These are phyloP conservation scores for Sporobolomyces phaffii DNA, from an alignment of 768 basidiomycete species.

Conservation along the genomic window DNA sequence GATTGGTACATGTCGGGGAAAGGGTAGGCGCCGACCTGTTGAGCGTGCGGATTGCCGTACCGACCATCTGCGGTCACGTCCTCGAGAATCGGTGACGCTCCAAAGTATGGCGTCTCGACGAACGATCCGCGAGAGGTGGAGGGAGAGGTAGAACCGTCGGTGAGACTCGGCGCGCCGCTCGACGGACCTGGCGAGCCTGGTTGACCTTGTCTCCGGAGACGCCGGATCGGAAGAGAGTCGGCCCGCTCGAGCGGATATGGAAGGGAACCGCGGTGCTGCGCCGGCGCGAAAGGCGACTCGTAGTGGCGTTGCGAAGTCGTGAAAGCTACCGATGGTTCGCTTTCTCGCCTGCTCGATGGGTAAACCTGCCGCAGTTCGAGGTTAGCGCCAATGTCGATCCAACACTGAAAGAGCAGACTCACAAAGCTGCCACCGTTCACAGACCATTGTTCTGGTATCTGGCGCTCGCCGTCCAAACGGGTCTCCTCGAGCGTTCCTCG, in stretches of 20 bases:
- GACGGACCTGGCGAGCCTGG: not conserved
- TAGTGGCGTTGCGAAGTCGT: not conserved
- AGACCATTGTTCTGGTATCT: not conserved
- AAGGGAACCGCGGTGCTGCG: not conserved
- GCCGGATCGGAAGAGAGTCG: constrained; percentile 20
- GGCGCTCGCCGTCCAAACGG: not conserved
- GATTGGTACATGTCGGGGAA: constrained; percentile 15
- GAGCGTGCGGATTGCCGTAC: not conserved
- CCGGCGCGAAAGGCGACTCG: not conserved
- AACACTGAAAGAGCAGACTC: not conserved
- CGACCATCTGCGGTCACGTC: not conserved
- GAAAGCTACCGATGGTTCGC: constrained; percentile 1
- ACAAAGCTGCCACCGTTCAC: not conserved
- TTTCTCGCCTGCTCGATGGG: constrained; percentile 4
- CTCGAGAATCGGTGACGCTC: not conserved
- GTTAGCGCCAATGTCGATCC: no score
- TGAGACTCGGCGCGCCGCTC: constrained; percentile 5
- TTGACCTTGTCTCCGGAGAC: constrained; percentile 8
- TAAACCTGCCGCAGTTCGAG: not conserved
- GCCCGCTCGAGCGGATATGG: constrained; percentile 19
- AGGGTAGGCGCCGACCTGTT: not conserved
- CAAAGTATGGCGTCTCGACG: constrained; percentile 1
- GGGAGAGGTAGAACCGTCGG: constrained; percentile 13
- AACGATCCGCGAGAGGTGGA: constrained; percentile 9
- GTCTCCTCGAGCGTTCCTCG: constrained; percentile 15